A percentile compares a stretch with the other conserved stretches of the same genome.
Evolutionary conservation across 768 basidiomycete species (phyloP).

Genomic region (Mycena amicta): DNA sequence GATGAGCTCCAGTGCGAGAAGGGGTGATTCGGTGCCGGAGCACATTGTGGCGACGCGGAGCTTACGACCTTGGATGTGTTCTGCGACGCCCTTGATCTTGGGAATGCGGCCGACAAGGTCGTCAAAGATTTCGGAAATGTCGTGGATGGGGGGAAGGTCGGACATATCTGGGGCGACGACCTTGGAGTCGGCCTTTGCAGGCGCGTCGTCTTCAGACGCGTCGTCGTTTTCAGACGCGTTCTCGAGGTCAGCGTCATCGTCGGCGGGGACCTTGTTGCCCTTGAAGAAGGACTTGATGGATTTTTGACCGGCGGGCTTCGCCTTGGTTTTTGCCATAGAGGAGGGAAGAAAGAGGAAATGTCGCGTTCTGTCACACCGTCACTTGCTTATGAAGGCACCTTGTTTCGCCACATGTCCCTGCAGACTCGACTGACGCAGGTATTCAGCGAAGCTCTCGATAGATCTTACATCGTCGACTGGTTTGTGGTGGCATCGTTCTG

Average conservation of each 20-base stretch:
- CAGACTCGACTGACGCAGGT: conserved; percentile 6
- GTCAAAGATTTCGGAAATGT: conserved; percentile 71
- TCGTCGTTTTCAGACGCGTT: conserved; percentile 34
- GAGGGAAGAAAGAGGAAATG: conserved; percentile 20
- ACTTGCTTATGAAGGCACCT: neutral
- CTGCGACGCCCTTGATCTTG: conserved; percentile 64
- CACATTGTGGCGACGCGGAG: conserved; percentile 97
- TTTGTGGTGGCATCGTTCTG: conserved; percentile 42
- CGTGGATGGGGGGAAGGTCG: conserved; percentile 74
- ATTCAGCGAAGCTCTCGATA: conserved; percentile 46
- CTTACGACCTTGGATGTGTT: conserved; percentile 74
- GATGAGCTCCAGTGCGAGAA: conserved; percentile 86
- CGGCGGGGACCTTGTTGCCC: conserved; percentile 34
- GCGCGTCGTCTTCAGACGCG: conserved; percentile 26
- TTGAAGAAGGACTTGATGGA: conserved; percentile 58
- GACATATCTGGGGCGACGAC: conserved; percentile 59
- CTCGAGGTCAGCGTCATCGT: conserved; percentile 21
- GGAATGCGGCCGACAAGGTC: conserved; percentile 72
- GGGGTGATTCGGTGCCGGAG: conserved; percentile 93
- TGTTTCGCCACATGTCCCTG: conserved; percentile 2
- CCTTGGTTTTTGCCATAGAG: conserved; percentile 53
- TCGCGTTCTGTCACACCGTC: conserved; percentile 6
- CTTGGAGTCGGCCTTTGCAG: conserved; percentile 39
- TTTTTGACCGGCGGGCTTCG: conserved; percentile 49
- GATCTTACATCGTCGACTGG: conserved; percentile 58